Base-by-base conservation (phyloP, 2,329 filamentous ascomycete species). In the Ustilaginoidea virens region DNA sequence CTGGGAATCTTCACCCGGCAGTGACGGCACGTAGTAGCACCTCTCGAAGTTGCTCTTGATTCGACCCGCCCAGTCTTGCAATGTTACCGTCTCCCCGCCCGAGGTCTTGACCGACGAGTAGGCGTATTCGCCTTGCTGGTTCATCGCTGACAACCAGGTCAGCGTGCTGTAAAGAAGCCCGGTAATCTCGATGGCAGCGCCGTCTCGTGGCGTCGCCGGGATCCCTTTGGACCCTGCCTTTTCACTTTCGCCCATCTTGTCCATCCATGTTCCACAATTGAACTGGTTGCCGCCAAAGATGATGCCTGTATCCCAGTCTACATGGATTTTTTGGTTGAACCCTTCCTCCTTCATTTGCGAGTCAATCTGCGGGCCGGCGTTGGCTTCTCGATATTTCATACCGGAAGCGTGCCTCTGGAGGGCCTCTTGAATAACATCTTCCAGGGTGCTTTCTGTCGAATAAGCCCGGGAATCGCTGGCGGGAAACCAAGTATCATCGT, bases 221-320 rank as follows among this genome's bases (percentile, higher is more conserved):
- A 93, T 63, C 28, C 90, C 92, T 58, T 94, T 96, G 46, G 76
- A 93, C 33, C 80, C 78, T 11, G 92, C 90, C 36, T 76, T 80
- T 38, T 80, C 74, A 37, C 85, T 93, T 53, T 98, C 90, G n/a
- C 90, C 90, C 90, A 98, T 98, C 67, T 98, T 98, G 63, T 98
- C 90, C 85, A 94, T 94, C 90, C 90, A 98, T 2, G 90, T 98
- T 29, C 90, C 90, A 44, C 92, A 98, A 53, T 98, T 98, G 55
- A 61, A 67, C 47, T 94, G 86, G 46, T 82, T 96, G 19, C 92
- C 90, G 32, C 92, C 90, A 45, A 92, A 93, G 33, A 98, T 76
- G 37, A 98, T 69, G 14, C 90, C 92, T 2, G 49, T 58, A 5
- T 74, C 90, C 87, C 87, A 96, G 49, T 98, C 87, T 8, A 92